These are phyloP conservation scores for Chloranthus sessilifolius DNA, from an alignment of 164 flowering plant genomes.

Conservation along the genomic window DNA sequence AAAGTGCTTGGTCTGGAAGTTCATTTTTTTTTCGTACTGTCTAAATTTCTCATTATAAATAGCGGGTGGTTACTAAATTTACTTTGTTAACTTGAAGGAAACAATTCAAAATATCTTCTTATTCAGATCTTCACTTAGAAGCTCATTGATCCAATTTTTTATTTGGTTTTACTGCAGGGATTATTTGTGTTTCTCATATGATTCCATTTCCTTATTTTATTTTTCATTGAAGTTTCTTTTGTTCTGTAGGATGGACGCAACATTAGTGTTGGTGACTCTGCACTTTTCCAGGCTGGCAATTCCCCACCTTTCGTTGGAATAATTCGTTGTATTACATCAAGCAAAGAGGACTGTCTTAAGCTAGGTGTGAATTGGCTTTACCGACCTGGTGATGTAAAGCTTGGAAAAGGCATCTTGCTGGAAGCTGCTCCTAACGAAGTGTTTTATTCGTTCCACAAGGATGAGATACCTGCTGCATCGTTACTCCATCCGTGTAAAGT, in stretches of 20 bases:
- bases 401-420: slow-evolving; percentile 56
- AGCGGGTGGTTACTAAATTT: too few species aligned
- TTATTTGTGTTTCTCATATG: too few species aligned
- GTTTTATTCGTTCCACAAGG: slow-evolving; percentile 83
- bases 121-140: too few species aligned
- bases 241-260: slow-evolving; percentile 68
- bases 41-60: too few species aligned
- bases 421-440: slow-evolving; percentile 87
- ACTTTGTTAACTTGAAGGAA: too few species aligned
- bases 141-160: too few species aligned
- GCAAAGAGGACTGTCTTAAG: slow-evolving; percentile 35
- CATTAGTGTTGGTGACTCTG: slow-evolving; percentile 78
- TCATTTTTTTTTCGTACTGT: too few species aligned
- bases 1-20: too few species aligned
- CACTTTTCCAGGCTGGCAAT: slow-evolving; percentile 66
- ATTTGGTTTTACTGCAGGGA: too few species aligned
- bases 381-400: slow-evolving; percentile 74
- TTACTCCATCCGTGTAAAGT: slow-evolving; percentile 95
- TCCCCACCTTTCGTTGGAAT: slow-evolving; percentile 78
- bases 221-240: not conserved
- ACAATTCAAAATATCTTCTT: too few species aligned
- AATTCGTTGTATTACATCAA: slow-evolving; percentile 41
- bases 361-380: slow-evolving; percentile 82
- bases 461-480: slow-evolving; percentile 80
- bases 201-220: too few species aligned